Base-by-base conservation (phyloP, 371 early-diverging fungal species). In the Paraphysoderma sedebokerense region DNA sequence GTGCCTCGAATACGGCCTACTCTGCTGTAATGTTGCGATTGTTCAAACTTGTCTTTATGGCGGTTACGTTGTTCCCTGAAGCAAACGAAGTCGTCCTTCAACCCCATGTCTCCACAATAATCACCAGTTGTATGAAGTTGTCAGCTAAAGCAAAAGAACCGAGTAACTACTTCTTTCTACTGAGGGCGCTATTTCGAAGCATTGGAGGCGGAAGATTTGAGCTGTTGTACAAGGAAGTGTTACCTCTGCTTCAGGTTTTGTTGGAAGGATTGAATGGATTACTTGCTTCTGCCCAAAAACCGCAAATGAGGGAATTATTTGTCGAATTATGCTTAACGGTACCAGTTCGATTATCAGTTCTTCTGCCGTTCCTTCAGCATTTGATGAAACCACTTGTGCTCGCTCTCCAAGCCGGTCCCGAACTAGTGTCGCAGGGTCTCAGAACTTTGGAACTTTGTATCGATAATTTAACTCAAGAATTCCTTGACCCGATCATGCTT, bases 391-490 rank as follows among this genome's bases (percentile, higher is more conserved):
- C 98, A 12, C 71, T 99, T 8, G 87, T 93, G 2, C 64, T 90
- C 42, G 92, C 99, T 0, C 69, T 99, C 13, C 81, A 88, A 55
- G 79, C 89, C 0, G 86, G 87, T 32, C 77, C 85, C 13, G 92
- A 95, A 23, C 74, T 98, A 7, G 91, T 92, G 8, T 81, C 77
- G 22, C 95, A 96, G 60, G 97, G 93, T 5, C 65, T 99, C 44
- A 77, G 98, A 31, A 96, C 93, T 0, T 76, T 99, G 46, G 98
- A 99, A 62, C 71, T 93, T 4, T 98, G 97, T 61, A 86, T 97
- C 38, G 99, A 99, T 59, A 97, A 97, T 53, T 60, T 99, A 24
- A 93, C 90, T 2, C 85, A 87, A 30, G 97, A 97, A 48, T 95
- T 96, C 55, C 56, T 98, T 44, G 97, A 98, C 52, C 93, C 92